Base-by-base conservation (phyloP, 495 filamentous ascomycete genomes). In the Penicillium fimorum region DNA sequence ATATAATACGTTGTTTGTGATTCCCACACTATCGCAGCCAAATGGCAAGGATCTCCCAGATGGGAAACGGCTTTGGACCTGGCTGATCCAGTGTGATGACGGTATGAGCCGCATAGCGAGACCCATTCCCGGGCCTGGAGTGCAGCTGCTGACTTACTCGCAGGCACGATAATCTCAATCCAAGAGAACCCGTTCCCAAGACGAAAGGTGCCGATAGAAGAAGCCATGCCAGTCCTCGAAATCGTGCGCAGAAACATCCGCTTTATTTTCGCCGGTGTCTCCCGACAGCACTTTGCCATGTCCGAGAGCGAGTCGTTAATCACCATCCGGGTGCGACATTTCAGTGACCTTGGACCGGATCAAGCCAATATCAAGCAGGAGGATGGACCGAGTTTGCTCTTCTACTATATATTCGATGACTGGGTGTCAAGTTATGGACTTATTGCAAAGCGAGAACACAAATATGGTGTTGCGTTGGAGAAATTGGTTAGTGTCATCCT, bases 381-480 rank as follows among this genome's bases (percentile, higher is more conserved):
- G n/a, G 87, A 91, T 60, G 81, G 83, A 4, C 79, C 91, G 0
- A 90, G 89, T 56, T 70, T 92, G 29, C 76, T 96, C 12, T 90
- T 93, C 62, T 93, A 90, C 67, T 94, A 92, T 64, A 78, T 96
- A 6, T 95, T 94, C 60, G 91, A 96, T 61, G 90, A 94, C 68
- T 95, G 88, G 88, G 78, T 84, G 42, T 84, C 84, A 7, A 86
- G 80, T 56, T 89, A 87, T 63, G 74, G 76, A 22, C 74, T 90
- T 18, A 80, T 91, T 38, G 76, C 82, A 13, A 76, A 79, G 38
- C 73, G 79, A 33, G 81, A 87, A 53, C 80, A 85, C 53, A 80
- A 79, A 52, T 90, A 88, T 58, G 81, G 79, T 8, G 70, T 74
- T 7, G 67, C 79, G 43, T 74, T 91, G 25, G 77, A 82, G 38